Evolutionary conservation across 2,329 filamentous ascomycete species (phyloP), one percentile per base, ranked within the genome.

Genomic region (Arthrinium puccinioides): DNA sequence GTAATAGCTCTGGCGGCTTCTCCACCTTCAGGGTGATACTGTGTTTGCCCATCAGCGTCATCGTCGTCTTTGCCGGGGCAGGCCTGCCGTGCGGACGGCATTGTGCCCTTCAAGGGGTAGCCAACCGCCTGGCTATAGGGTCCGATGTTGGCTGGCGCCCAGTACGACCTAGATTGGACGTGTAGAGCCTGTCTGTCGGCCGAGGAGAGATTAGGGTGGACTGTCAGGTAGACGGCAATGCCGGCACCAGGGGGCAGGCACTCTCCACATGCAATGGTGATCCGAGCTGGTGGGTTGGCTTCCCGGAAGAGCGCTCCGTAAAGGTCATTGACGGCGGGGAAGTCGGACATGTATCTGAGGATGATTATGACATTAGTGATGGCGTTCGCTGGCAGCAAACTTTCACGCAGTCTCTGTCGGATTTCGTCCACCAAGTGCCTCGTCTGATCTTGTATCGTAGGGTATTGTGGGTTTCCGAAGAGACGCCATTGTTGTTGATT

Each of bases 71-170:
- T 47, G 8, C 56, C 41, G 8, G 23, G 9, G 5, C 34, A 32
- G 10, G 30, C 30, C 9, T n/a, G 49, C 29, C 23, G 42, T 36
- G 3, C 35, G 27, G 10, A 62, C 38, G 4, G 56, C 31, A 24
- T 33, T 11, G 33, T 32, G 24, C 31, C 23, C 8, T 59, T 33
- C 2, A 69, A 52, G 9, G 67, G 66, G 9, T 77, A 62, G 3
- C 74, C 69, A 34, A 92, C 79, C 4, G 88, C 87, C 63, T 98
- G 92, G 39, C 89, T 96, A 60, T 97, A 97, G 0, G 92, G 92
- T 0, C 92, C 92, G 37, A 98, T 97, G 54, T 97, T 97, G 15
- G 92, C 90, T 0, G 92, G 92, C 0, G 92, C 92, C 92, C 92
- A 98, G 68, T 97, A 97, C 9, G 87, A 94, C 26, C 86, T 72